phyloP scores from a whole-genome alignment of 495 filamentous ascomycete genomes.

The Friedmanniomyces endolithicus region DNA sequence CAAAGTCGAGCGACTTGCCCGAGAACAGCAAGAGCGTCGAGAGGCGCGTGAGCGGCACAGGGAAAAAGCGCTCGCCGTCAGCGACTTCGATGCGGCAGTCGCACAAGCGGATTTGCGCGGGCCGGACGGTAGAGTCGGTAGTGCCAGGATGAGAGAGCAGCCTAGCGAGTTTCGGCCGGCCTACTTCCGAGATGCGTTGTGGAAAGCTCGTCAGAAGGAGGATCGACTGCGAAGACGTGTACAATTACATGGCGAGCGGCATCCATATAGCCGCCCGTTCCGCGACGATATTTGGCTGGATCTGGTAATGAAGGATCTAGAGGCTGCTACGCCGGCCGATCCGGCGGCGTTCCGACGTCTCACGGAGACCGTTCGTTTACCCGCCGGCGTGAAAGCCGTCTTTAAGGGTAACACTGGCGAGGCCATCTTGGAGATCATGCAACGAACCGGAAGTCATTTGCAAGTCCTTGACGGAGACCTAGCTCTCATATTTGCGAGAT shows the following conservation, averaged over 20 bases:
- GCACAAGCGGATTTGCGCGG: background rate
- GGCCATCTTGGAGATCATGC: slow-evolving; percentile 10
- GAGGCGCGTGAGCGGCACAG: background rate
- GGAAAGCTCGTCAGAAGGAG: background rate
- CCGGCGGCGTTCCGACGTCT: background rate
- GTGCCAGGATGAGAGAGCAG: background rate
- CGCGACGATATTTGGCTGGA: background rate
- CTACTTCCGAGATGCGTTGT: background rate
- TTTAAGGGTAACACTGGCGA: slow-evolving; percentile 5
- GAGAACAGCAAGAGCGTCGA: background rate
- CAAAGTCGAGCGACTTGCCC: background rate
- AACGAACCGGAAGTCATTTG: slow-evolving; percentile 7
- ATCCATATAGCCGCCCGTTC: background rate
- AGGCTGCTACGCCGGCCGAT: background rate
- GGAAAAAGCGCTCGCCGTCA: background rate
- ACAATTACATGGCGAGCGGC: background rate
- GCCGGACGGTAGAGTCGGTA: background rate
- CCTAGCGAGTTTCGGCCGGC: background rate
- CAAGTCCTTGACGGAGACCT: background rate
- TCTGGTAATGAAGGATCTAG: background rate
- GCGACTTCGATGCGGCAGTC: background rate
- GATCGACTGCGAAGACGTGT: background rate
- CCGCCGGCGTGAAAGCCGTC: background rate
- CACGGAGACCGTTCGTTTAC: slow-evolving; percentile 7
- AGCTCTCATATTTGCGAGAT: background rate